phyloP scores from a whole-genome alignment of 345 rosid species.

The Carallia pectinifolia region DNA sequence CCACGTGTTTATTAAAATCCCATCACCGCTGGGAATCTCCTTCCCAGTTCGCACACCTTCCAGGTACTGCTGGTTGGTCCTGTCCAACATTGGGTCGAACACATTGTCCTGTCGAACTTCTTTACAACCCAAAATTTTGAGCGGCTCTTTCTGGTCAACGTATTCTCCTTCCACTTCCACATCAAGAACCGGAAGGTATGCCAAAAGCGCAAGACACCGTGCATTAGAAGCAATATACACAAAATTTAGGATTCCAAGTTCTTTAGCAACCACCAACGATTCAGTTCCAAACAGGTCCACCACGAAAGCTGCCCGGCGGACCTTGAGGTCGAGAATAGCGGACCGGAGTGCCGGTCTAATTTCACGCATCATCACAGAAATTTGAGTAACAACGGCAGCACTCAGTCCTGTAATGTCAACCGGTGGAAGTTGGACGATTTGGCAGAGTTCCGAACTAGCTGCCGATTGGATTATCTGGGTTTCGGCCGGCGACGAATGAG shows the following conservation, averaged over 20 bases:
- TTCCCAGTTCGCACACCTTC: neutral
- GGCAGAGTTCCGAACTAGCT: slow-evolving; percentile 18
- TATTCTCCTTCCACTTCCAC: slow-evolving; percentile 9
- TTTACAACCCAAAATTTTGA: slow-evolving; percentile 8
- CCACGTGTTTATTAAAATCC: slow-evolving; percentile 24
- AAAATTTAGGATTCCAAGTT: slow-evolving; percentile 47
- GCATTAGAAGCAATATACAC: slow-evolving; percentile 49
- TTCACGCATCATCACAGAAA: slow-evolving; percentile 39
- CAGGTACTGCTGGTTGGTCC: neutral
- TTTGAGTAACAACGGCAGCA: slow-evolving; percentile 31
- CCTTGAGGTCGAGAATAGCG: slow-evolving; percentile 34
- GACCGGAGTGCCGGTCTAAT: slow-evolving; percentile 45
- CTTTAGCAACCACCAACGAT: slow-evolving; percentile 41
- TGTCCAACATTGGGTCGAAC: neutral
- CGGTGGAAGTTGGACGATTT: slow-evolving; percentile 38
- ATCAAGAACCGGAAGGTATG: neutral
- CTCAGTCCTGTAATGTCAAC: slow-evolving; percentile 32
- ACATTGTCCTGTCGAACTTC: slow-evolving; percentile 2
- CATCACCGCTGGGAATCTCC: neutral
- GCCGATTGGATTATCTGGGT: slow-evolving; percentile 27
- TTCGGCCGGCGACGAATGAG: slow-evolving; percentile 27
- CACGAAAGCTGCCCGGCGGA: slow-evolving; percentile 42
- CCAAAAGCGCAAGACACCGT: slow-evolving; percentile 25
- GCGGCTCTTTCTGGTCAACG: slow-evolving; percentile 3
- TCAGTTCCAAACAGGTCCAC: slow-evolving; percentile 56